These are phyloP conservation scores for Teratosphaeria viscida DNA, from an alignment of 2,329 filamentous ascomycete species.

Conservation along the genomic window DNA sequence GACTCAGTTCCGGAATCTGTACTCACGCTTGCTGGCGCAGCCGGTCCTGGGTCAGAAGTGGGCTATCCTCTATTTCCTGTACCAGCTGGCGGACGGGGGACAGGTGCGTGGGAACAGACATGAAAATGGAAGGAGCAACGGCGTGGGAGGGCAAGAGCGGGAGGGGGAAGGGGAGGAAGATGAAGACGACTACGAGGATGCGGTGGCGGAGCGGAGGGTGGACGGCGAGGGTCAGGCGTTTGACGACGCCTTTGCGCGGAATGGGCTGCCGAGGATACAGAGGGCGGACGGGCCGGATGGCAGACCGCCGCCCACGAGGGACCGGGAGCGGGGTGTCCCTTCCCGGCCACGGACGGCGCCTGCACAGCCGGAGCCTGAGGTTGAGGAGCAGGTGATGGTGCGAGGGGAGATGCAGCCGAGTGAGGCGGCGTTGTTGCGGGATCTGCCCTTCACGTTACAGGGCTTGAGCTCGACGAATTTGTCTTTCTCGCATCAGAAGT, in stretches of 20 bases:
- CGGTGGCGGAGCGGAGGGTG: background rate
- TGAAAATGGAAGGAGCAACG: background rate
- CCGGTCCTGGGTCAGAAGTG: conserved; percentile 93
- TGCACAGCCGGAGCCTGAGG: background rate
- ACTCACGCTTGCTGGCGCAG: conserved; percentile 77
- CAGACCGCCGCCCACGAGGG: conserved; percentile 12
- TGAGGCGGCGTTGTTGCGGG: conserved; percentile 43
- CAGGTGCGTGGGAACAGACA: background rate
- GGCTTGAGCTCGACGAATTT: conserved; percentile 81
- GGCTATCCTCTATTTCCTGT: conserved; percentile 86
- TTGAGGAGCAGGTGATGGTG: conserved; percentile 1
- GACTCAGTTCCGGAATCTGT: conserved; percentile 78
- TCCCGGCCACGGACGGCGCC: background rate
- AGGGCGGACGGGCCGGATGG: conserved; percentile 14
- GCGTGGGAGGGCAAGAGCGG: background rate
- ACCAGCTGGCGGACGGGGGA: conserved; percentile 60
- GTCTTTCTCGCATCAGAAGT: conserved; percentile 58
- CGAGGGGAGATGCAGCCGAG: conserved; percentile 12
- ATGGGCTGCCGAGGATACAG: conserved; percentile 32
- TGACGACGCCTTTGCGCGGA: conserved; percentile 39
- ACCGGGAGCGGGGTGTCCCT: conserved; percentile 3
- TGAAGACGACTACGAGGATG: conserved; percentile 2
- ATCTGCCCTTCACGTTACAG: conserved; percentile 86
- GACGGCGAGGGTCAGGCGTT: conserved; percentile 18
- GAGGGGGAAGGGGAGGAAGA: conserved; percentile 4